Conservation (phyloP, 192 early-diverging fungal species). For the Coemansia sp. region DNA sequence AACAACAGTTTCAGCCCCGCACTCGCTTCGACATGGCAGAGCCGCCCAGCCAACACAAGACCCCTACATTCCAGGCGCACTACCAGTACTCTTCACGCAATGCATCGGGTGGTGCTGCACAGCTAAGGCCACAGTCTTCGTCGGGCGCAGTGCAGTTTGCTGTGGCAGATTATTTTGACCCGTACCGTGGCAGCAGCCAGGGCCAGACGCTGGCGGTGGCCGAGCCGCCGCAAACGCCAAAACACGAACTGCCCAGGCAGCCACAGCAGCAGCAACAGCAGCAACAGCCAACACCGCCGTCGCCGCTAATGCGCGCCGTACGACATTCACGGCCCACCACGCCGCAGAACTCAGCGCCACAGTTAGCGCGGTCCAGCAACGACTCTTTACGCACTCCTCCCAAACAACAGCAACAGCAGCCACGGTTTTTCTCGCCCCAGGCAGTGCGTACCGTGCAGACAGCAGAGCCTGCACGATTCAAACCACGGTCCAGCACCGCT, state of each 20-base stretch:
- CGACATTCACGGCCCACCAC: conserved; percentile 51
- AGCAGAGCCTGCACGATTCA: conserved; percentile 12
- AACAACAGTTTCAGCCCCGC: conserved; percentile 2
- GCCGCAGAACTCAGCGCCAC: conserved; percentile 17
- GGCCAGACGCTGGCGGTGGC: conserved; percentile 33
- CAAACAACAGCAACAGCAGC: conserved; percentile 4
- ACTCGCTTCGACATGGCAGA: neutral
- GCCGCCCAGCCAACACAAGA: conserved; percentile 4
- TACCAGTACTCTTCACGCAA: conserved; percentile 26
- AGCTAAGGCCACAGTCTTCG: conserved; percentile 17
- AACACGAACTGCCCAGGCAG: conserved; percentile 15
- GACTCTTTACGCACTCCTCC: conserved; percentile 21
- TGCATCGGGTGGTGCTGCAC: conserved; percentile 1
- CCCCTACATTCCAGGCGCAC: conserved; percentile 37
- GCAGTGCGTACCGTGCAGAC: neutral
- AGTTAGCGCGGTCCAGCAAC: conserved; percentile 22
- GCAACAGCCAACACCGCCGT: conserved; percentile 24
- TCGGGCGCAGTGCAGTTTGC: conserved; percentile 23
- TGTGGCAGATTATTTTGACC: conserved; percentile 54
- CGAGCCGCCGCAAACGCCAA: neutral
- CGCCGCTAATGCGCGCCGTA: conserved; percentile 50
- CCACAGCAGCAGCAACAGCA: conserved; percentile 6
- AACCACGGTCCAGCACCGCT: conserved; percentile 37
- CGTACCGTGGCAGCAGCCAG: conserved; percentile 28
- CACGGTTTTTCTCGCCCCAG: neutral